These are phyloP conservation scores for Volvariella surrecta DNA, from an alignment of 1,284 basidiomycete species.

Conservation along the genomic window DNA sequence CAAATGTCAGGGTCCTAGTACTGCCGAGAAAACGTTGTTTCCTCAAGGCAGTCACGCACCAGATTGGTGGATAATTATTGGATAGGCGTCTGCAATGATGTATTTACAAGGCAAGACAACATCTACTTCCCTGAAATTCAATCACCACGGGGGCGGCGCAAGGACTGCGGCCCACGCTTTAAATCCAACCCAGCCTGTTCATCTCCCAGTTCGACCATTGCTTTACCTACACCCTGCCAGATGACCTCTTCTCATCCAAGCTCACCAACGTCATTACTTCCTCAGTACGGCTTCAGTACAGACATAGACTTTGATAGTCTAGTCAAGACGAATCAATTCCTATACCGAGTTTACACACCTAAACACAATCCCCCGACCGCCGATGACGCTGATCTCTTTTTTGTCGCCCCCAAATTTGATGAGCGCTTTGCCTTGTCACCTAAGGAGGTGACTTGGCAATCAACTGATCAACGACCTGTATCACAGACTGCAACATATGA, in stretches of 20 bases:
- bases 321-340: slow-evolving; percentile 54
- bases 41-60: background rate
- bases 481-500: slow-evolving; percentile 31
- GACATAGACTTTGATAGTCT: slow-evolving; percentile 55
- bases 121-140: background rate
- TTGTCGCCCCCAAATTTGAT: slow-evolving; percentile 56
- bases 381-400: slow-evolving; percentile 48
- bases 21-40: background rate
- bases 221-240: slow-evolving; percentile 1
- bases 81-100: no score
- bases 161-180: no score
- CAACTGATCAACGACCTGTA: slow-evolving; percentile 21
- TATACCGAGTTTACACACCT: slow-evolving; percentile 72
- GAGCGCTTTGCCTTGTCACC: slow-evolving; percentile 34
- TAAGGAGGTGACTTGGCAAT: slow-evolving; percentile 22
- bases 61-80: no score
- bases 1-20: no score
- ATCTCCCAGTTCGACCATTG: no score
- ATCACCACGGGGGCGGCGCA: no score
- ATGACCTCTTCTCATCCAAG: slow-evolving; percentile 14
- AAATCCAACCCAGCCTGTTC: no score
- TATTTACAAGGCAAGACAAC: background rate
- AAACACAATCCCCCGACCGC: slow-evolving; percentile 44
- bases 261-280: slow-evolving; percentile 28
- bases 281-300: slow-evolving; percentile 64